Conservation (phyloP, 495 filamentous ascomycete species). For the Penicillium odoratum region DNA sequence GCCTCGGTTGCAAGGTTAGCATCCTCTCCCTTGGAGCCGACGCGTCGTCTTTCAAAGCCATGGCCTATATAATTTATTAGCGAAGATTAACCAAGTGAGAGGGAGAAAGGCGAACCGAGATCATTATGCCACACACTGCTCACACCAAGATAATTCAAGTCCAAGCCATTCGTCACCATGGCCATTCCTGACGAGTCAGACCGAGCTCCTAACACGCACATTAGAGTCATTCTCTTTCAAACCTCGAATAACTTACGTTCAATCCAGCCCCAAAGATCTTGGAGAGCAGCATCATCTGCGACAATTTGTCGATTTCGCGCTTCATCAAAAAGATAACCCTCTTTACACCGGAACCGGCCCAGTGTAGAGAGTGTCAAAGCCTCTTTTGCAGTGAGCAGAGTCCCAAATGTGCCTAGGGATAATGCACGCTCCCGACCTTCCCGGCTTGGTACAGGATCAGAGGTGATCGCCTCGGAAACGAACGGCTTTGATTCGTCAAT, state of each 20-base stretch:
- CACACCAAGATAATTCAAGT: constrained; percentile 85
- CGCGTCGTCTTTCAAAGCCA: constrained; percentile 33
- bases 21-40: constrained; percentile 26
- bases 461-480: constrained; percentile 4
- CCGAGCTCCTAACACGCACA: constrained; percentile 56
- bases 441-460: constrained; percentile 43
- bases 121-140: constrained; percentile 76
- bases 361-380: constrained; percentile 46
- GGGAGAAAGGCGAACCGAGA: constrained; percentile 49
- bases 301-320: constrained; percentile 65
- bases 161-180: constrained; percentile 73
- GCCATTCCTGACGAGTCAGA: constrained; percentile 62
- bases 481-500: constrained; percentile 11
- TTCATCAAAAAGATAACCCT: constrained; percentile 80
- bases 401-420: constrained; percentile 27
- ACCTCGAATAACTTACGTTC: constrained; percentile 50
- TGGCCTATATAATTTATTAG: constrained; percentile 33
- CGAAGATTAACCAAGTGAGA: neutral
- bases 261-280: constrained; percentile 77
- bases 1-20: constrained; percentile 45
- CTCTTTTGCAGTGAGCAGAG: constrained; percentile 36
- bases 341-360: constrained; percentile 56
- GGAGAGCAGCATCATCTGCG: constrained; percentile 70
- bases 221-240: constrained; percentile 21
- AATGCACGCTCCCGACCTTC: constrained; percentile 42